Conservation (phyloP, 257 asterid genomes). For the Solanum etuberosum region DNA sequence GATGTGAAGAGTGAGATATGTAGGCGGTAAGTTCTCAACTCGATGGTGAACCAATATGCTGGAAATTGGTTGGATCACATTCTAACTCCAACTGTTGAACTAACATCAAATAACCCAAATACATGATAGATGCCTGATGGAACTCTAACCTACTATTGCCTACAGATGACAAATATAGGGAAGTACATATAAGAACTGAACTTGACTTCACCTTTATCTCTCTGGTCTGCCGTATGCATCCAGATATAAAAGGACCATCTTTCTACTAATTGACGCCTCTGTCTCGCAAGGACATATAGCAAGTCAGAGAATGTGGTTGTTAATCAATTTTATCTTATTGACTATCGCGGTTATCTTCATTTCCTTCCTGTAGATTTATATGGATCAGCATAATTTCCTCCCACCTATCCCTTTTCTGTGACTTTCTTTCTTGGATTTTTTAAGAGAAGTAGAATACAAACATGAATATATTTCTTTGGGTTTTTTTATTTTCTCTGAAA, state of each 20-base stretch:
- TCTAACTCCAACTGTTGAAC: neutral
- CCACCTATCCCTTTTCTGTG: neutral
- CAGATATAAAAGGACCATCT: neutral
- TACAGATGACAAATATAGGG: neutral
- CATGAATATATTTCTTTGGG: neutral
- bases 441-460: neutral
- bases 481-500: neutral
- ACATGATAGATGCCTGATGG: neutral
- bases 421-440: neutral
- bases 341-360: neutral
- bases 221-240: neutral
- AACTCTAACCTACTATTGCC: neutral
- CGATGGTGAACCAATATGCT: neutral
- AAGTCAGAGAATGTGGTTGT: neutral
- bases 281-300: neutral
- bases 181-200: neutral
- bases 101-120: neutral
- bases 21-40: slow-evolving; percentile 43
- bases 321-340: neutral
- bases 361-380: neutral
- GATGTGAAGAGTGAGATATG: slow-evolving; percentile 61
- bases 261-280: neutral
- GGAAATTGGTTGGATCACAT: neutral
- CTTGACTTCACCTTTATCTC: neutral
- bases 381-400: neutral